Conservation (phyloP, 2,329 filamentous ascomycete genomes). For the Cordyceps militaris region DNA sequence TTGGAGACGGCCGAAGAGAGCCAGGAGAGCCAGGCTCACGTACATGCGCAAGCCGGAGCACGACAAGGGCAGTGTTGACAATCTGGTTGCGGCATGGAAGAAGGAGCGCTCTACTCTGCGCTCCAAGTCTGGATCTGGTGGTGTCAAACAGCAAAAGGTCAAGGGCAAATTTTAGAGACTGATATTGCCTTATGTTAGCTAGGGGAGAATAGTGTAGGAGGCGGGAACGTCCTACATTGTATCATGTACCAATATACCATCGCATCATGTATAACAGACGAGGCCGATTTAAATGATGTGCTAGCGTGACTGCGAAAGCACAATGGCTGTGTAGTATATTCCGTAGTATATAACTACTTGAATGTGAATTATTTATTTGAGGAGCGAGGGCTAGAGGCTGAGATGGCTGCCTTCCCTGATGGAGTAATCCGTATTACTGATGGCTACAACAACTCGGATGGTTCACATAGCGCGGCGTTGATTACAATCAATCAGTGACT, state of each 20-base stretch:
- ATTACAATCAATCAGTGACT: too few species aligned
- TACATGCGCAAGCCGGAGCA: constrained; percentile 87
- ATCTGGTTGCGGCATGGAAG: constrained; percentile 55
- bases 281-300: background rate
- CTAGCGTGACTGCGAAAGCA: background rate
- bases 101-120: constrained; percentile 37
- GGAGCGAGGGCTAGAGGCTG: too few species aligned
- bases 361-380: too few species aligned
- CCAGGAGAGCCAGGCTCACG: constrained; percentile 78
- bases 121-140: constrained; percentile 25
- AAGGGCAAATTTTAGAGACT: constrained; percentile 18
- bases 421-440: too few species aligned
- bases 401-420: too few species aligned
- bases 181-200: background rate
- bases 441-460: too few species aligned
- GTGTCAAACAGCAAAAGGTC: constrained; percentile 16
- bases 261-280: background rate
- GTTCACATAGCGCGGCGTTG: too few species aligned
- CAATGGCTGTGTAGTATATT: too few species aligned
- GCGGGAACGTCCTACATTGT: constrained; percentile 8
- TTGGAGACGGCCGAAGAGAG: constrained; percentile 76
- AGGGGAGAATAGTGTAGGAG: constrained; percentile 22
- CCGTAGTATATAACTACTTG: too few species aligned
- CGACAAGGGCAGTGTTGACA: constrained; percentile 79
- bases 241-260: constrained; percentile 15